Evolutionary conservation across 148 eudicot species (phyloP), one percentile per base, ranked within the genome.

Genomic region (Spergularia marina): DNA sequence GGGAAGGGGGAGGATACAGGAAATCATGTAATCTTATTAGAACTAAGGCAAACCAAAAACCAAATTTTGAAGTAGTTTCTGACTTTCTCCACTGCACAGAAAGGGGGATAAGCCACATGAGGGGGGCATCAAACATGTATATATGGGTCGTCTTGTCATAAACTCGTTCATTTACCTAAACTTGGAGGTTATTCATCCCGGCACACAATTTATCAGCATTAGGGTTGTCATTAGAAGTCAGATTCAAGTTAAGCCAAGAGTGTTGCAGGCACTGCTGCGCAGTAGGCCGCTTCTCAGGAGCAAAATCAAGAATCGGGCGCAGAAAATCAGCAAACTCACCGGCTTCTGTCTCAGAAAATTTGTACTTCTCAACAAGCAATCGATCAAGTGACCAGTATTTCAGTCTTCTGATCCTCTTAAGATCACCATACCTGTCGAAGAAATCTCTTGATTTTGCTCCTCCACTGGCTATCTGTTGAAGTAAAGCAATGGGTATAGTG

Each of bases 231-330:
- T 75, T 71, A 55, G 84, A 70, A 21, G 76, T 76, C 68, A 75
- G 53, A 59, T 87, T 80, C 17, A 47, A 55, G 49, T 85, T 85
- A 51, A 94, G 86, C 97, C 97, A 95, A 20, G 96, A 86, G 77
- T 95, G 96, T 68, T 92, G 89, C 73, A 95, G 82, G 74, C 94
- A 95, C 81, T 87, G 91, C 77, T 90, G 87, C 36, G 97, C 99
- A 53, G 97, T 90, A 30, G 99, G 99, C 80, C 97, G 86, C 70
- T 92, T 92, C 65, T 89, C 99, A 2, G 97, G 97, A 17, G 89
- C 86, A 74, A 89, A 95, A 85, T 90, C 91, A 23, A 95, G 86
- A 69, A 95, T 81, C 25, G 99, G 97, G 82, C 74, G 54, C 12
- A 92, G 94, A 83, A 95, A 95, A 77, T 88, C 88, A 4, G 87